Conservation (phyloP, 2,329 filamentous ascomycete genomes). For the Stachybotrys echinatus region DNA sequence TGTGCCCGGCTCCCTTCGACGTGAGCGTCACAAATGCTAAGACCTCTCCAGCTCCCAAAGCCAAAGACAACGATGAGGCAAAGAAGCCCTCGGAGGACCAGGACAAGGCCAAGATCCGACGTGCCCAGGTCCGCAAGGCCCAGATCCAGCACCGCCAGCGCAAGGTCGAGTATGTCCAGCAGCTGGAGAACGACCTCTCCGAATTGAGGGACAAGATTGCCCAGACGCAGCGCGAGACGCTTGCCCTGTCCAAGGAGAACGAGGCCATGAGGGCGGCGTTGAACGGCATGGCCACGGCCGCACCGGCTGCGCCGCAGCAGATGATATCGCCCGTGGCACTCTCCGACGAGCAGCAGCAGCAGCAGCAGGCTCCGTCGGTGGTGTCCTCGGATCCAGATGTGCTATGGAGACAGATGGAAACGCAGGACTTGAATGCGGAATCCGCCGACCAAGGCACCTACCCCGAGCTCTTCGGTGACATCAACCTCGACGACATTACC, state of each 20-base stretch:
- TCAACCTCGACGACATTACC: conserved; percentile 31
- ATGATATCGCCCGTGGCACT: background rate
- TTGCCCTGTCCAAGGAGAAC: conserved; percentile 35
- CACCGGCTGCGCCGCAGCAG: background rate
- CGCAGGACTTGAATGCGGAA: background rate
- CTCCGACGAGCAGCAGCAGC: no score
- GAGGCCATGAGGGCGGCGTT: conserved; percentile 33
- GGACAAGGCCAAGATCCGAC: conserved; percentile 40
- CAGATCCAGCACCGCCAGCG: conserved; percentile 52
- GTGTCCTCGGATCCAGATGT: background rate
- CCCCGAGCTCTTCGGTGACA: conserved; percentile 24
- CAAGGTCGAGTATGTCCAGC: conserved; percentile 49
- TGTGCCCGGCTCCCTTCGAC: background rate
- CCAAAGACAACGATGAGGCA: conserved; percentile 10
- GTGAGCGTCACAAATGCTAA: background rate
- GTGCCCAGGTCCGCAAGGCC: conserved; percentile 47
- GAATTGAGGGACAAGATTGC: conserved; percentile 42
- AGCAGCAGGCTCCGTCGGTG: background rate
- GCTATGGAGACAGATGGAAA: background rate
- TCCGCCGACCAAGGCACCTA: conserved; percentile 3
- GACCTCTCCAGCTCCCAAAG: conserved; percentile 6
- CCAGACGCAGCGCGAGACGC: conserved; percentile 31
- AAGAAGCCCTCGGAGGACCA: conserved; percentile 11
- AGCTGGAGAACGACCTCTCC: conserved; percentile 47
- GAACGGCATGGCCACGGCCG: background rate